phyloP scores from a whole-genome alignment of 2,329 filamentous ascomycete species.

The Aspergillus sp. region DNA sequence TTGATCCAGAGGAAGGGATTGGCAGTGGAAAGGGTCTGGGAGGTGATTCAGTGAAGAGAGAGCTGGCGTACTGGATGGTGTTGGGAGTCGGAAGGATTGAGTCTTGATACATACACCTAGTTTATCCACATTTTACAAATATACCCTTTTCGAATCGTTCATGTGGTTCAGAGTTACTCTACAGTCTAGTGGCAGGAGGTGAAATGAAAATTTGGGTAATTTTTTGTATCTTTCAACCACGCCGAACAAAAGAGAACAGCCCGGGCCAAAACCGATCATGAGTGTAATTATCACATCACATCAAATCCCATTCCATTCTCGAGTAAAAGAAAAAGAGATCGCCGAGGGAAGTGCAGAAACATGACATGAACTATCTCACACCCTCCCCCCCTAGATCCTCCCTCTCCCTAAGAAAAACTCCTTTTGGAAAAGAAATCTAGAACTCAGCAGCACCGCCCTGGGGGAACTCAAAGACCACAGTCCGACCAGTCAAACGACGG shows the following conservation, averaged over 20 bases:
- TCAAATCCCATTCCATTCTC: slow-evolving; percentile 19
- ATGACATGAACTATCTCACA: not conserved
- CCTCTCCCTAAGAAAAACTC: not conserved
- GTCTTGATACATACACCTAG: slow-evolving; percentile 13
- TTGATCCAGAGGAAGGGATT: slow-evolving; percentile 42
- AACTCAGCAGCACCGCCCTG: slow-evolving; percentile 78
- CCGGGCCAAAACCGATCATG: slow-evolving; percentile 29
- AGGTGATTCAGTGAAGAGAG: slow-evolving; percentile 75
- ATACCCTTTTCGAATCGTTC: not conserved
- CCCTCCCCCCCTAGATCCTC: not conserved
- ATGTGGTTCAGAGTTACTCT: not conserved
- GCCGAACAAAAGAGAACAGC: slow-evolving; percentile 27
- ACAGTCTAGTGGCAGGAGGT: not conserved
- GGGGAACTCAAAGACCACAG: slow-evolving; percentile 98
- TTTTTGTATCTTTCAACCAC: slow-evolving; percentile 27
- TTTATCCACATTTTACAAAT: not conserved
- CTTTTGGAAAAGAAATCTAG: slow-evolving; percentile 57
- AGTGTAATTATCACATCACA: slow-evolving; percentile 31
- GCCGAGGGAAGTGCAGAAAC: not conserved
- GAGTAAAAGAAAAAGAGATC: not conserved
- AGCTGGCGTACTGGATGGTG: slow-evolving; percentile 95
- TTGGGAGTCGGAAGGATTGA: slow-evolving; percentile 83
- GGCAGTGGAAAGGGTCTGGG: slow-evolving; percentile 26
- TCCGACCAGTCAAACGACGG: slow-evolving; percentile 94
- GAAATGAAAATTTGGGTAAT: slow-evolving; percentile 21